These are phyloP conservation scores for Acorus gramineus DNA, from an alignment of 106 monocot genomes.

Conservation along the genomic window DNA sequence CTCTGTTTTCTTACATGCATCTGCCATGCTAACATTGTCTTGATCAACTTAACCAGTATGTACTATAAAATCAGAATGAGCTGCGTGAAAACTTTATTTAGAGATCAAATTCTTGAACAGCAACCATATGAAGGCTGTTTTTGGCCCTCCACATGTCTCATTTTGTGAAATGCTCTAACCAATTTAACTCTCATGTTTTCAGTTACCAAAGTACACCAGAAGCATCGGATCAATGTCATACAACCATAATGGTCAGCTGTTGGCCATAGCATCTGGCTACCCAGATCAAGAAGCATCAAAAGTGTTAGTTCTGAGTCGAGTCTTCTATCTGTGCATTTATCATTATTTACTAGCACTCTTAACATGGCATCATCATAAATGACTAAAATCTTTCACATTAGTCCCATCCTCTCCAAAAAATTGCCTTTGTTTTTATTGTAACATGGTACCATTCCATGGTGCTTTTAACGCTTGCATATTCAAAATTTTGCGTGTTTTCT, in stretches of 20 bases:
- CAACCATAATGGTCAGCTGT: conserved; percentile 29
- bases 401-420: neutral
- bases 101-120: too few relatives aligned
- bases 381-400: neutral
- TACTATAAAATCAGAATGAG: too few relatives aligned
- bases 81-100: too few relatives aligned
- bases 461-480: too few relatives aligned
- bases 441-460: too few relatives aligned
- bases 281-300: conserved; percentile 40
- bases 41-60: too few relatives aligned
- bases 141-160: neutral
- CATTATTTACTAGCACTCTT: too few relatives aligned
- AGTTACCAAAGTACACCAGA: conserved; percentile 33
- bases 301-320: conserved; percentile 28
- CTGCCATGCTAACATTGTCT: too few relatives aligned
- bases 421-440: neutral
- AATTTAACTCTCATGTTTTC: conserved; percentile 5
- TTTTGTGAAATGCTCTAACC: neutral
- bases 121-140: too few relatives aligned
- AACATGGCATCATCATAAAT: too few relatives aligned
- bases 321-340: neutral
- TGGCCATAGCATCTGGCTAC: conserved; percentile 45
- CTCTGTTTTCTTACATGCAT: too few relatives aligned
- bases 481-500: too few relatives aligned
- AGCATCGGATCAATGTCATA: conserved; percentile 46